Evolutionary conservation across 805 yeast species (phyloP).

Genomic region (Candida golubevii): DNA sequence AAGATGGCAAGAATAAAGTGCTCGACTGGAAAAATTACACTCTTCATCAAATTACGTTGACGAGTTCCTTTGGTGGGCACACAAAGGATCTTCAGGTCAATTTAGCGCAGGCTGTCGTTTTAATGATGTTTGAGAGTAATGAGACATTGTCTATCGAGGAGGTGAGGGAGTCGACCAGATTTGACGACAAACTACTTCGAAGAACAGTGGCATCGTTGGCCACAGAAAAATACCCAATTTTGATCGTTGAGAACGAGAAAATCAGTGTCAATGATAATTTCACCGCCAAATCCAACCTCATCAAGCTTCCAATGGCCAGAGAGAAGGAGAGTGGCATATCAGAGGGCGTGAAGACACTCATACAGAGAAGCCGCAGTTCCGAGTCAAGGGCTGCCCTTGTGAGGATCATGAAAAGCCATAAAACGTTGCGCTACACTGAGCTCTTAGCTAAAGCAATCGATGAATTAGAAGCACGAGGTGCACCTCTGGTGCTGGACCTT

Average conservation of each 20-base stretch:
- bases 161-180: slow-evolving; percentile 25
- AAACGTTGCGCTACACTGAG: slow-evolving; percentile 20
- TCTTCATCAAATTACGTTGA: slow-evolving; percentile 37
- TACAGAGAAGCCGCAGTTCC: slow-evolving; percentile 22
- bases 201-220: slow-evolving; percentile 28
- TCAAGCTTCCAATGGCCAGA: slow-evolving; percentile 28
- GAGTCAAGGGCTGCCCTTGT: slow-evolving; percentile 28
- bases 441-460: slow-evolving; percentile 27
- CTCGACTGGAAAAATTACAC: slow-evolving; percentile 41
- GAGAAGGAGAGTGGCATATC: slow-evolving; percentile 7
- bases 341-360: slow-evolving; percentile 8
- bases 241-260: slow-evolving; percentile 14
- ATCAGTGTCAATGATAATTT: slow-evolving; percentile 22
- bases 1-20: slow-evolving; percentile 21
- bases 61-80: slow-evolving; percentile 28
- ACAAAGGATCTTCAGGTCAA: slow-evolving; percentile 35
- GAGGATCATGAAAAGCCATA: slow-evolving; percentile 30
- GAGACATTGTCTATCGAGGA: slow-evolving; percentile 20
- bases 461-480: slow-evolving; percentile 20
- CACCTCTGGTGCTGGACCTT: slow-evolving; percentile 26
- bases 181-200: slow-evolving; percentile 28
- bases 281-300: slow-evolving; percentile 24
- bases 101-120: slow-evolving; percentile 41
- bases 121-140: slow-evolving; percentile 33
- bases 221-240: slow-evolving; percentile 28